Evolutionary conservation across 805 yeast species (phyloP), one percentile per base, ranked within the genome.

Genomic region (Grigorovia jiainica): DNA sequence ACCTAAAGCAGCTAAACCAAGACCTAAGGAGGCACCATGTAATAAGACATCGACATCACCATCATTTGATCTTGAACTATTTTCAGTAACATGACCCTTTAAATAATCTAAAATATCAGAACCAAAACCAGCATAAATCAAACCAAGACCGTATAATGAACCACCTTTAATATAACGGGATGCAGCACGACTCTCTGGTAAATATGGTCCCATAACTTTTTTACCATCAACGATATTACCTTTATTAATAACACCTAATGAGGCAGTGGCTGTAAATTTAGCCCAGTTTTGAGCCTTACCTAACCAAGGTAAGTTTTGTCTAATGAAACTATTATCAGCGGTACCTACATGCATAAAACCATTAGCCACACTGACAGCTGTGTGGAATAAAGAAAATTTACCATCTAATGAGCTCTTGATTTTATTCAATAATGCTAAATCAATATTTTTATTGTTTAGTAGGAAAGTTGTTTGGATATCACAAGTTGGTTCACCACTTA

Each of bases 211-310:
- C 59, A 92, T 73, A 39, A 90, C 78, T 49, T 80, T 76, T 58
- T 79, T 79, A 41, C 97, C 98, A 59, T 87, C 95, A 0, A 95
- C 76, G 44, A 92, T 71, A 62, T 90, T 90, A 41, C 98, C 97
- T 57, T 82, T 84, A 61, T 92, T 97, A 51, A 92, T 89, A 24
- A 90, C 97, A 59, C 98, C 98, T 47, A 92, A 69, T 11, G 97
- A 97, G 7, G 97, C 97, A 11, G 97, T 90, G 2, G 97, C 97
- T 0, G 95, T 79, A 62, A 92, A 92, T 60, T 90, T 92, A 5
- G 97, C 87, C 98, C 98, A 92, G 64, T 90, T 87, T 37, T 90
- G 81, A n/a, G 98, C 97, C 65, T 87, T 86, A 35, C 95, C 94
- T 51, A 92, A 71, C 97, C 97, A 92, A 55, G 90, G 96, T 55